Conservation (phyloP, 2,329 filamentous ascomycete genomes). For the Alternaria alternata region DNA sequence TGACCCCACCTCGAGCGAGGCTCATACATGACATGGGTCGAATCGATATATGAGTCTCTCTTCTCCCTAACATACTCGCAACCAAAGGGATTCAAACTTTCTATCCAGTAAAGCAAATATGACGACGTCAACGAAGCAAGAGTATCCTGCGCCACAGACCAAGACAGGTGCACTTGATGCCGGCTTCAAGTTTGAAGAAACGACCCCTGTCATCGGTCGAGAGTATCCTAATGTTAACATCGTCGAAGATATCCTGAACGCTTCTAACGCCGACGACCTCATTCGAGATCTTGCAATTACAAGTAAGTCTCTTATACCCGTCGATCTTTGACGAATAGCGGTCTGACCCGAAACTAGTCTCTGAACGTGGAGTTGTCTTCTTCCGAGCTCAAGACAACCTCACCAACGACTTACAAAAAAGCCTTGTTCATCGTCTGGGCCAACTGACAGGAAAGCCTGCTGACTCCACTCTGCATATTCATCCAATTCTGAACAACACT, state of each 20-base stretch:
- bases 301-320: constrained; percentile 12
- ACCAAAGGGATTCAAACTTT: background rate
- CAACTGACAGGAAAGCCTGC: constrained; percentile 38
- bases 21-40: background rate
- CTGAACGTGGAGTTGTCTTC: background rate
- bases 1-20: background rate
- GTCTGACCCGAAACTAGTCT: background rate
- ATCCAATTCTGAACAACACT: constrained; percentile 26
- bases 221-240: constrained; percentile 65
- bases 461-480: background rate
- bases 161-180: constrained; percentile 24
- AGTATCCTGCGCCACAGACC: constrained; percentile 13
- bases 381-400: background rate
- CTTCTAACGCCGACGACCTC: constrained; percentile 69
- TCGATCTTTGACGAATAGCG: background rate
- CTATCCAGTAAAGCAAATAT: background rate
- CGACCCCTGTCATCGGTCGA: constrained; percentile 68
- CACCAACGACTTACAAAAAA: background rate
- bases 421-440: constrained; percentile 55
- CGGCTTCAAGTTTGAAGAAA: constrained; percentile 51
- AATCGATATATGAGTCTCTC: background rate
- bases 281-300: constrained; percentile 68
- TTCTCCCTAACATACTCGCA: background rate
- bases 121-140: background rate
- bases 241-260: constrained; percentile 69